phyloP scores from a whole-genome alignment of 2,329 filamentous ascomycete species.

The Colletotrichum plurivorum region DNA sequence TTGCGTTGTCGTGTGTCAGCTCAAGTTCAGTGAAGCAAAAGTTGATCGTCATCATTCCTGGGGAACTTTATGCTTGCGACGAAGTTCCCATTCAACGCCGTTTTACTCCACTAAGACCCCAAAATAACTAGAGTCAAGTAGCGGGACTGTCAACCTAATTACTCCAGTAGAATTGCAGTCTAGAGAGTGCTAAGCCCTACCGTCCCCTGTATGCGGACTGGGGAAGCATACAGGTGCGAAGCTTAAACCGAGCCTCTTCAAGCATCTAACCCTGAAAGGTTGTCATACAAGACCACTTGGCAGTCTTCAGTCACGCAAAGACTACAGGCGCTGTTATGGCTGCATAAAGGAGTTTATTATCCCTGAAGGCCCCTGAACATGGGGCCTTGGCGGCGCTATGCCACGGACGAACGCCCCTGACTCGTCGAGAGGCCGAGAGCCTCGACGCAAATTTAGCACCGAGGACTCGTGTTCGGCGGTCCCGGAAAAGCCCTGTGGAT shows the following conservation, averaged over 20 bases:
- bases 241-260: neutral
- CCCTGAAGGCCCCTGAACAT: neutral
- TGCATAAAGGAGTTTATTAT: neutral
- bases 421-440: neutral
- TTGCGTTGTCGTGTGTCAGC: no score
- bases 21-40: no score
- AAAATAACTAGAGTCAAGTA: no score
- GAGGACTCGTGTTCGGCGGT: neutral
- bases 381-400: neutral
- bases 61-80: no score
- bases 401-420: constrained; percentile 10
- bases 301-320: neutral
- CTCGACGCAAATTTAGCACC: neutral
- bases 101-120: no score
- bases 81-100: no score
- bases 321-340: neutral
- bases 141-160: no score
- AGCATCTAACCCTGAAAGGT: neutral
- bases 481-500: neutral
- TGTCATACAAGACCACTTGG: neutral
- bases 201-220: no score
- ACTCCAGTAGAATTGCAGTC: no score
- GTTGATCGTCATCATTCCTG: no score
- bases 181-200: no score
- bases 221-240: neutral